Evolutionary conservation across 805 yeast species (phyloP), one percentile per base, ranked within the genome.

Genomic region (Candida verbasci): DNA sequence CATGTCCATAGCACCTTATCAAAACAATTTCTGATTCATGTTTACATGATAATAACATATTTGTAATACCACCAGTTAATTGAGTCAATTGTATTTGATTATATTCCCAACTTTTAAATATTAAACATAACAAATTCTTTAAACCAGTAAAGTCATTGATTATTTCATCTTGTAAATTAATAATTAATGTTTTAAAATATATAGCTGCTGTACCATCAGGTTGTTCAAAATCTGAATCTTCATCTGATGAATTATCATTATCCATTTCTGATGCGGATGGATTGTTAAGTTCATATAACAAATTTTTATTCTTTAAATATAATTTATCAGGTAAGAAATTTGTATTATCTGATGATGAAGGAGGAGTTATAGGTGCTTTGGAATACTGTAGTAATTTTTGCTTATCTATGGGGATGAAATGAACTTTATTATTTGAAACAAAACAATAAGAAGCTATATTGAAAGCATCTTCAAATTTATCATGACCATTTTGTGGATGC

Each of bases 1-100:
- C 88, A 39, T 75, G 72, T 7, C 93, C 93, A 46, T 84, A 83
- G 0, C 84, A 80, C 40, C 93, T 64, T 38, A 83, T 78, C 12
- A 83, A 65, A 0, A 74, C 78, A 2, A 22, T 24, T 17, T 29
- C 29, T 8, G 50, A 40, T 3, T 45, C 30, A 42, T 63, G 65
- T 8, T 58, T 56, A 47, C 80, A 74, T 18, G 70, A 62, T 23
- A 78, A 49, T 33, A 78, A 65, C 79, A 76, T 74, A 47, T 78
- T 78, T 12, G 84, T 78, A 45, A 78, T 78, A 9, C 84, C 84
- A 1, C 84, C 84, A 0, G 81, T 75, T 22, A 78, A 53, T 38
- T 70, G 70, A 31, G 58, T 57, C 14, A 76, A 56, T 9, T 46
- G 27, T 7, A 77, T 61, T 4, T 58, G 39, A 1, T 50, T 46